A percentile compares a stretch with the other conserved stretches of the same genome.
Evolutionary conservation across 2,329 filamentous ascomycete genomes (phyloP).

Genomic region (Colletotrichum plurivorum): DNA sequence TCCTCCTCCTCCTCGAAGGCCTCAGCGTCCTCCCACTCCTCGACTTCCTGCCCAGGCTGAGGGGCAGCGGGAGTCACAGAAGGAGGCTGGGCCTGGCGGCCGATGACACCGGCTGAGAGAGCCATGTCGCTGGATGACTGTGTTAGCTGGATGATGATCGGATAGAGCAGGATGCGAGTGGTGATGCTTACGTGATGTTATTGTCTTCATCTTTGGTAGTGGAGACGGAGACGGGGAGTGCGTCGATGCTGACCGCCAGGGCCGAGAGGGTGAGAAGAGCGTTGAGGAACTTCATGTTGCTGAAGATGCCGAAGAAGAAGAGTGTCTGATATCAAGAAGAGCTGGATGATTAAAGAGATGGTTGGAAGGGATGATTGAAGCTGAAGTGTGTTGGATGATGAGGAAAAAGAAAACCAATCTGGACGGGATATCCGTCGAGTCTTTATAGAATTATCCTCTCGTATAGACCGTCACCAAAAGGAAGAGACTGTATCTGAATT

Average conservation of each 20-base stretch:
- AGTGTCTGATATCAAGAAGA: not conserved
- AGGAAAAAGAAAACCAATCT: not conserved
- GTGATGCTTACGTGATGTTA: conserved; percentile 13
- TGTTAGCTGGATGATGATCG: not conserved
- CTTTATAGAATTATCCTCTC: conserved; percentile 15
- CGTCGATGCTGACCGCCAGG: conserved; percentile 38
- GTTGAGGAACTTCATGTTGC: conserved; percentile 32
- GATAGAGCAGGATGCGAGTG: not conserved
- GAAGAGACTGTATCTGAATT: not conserved
- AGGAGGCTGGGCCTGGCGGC: conserved; percentile 20
- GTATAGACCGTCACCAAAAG: not conserved
- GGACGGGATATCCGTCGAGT: not conserved
- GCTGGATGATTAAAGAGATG: not conserved
- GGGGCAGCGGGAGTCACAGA: conserved; percentile 12
- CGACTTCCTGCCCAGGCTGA: conserved; percentile 12
- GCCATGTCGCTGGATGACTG: conserved; percentile 8
- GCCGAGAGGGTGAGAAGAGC: conserved; percentile 29
- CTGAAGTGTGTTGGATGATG: not conserved
- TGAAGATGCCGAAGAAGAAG: not conserved
- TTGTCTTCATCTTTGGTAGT: conserved; percentile 21
- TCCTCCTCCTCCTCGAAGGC: conserved; percentile 13
- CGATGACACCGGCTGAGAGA: conserved; percentile 2
- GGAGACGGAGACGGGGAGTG: conserved; percentile 33
- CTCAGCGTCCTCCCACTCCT: conserved; percentile 21
- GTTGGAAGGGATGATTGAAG: not conserved